Conservation (phyloP, 257 asterid genomes). For the Nicotiana tomentosiformis region DNA sequence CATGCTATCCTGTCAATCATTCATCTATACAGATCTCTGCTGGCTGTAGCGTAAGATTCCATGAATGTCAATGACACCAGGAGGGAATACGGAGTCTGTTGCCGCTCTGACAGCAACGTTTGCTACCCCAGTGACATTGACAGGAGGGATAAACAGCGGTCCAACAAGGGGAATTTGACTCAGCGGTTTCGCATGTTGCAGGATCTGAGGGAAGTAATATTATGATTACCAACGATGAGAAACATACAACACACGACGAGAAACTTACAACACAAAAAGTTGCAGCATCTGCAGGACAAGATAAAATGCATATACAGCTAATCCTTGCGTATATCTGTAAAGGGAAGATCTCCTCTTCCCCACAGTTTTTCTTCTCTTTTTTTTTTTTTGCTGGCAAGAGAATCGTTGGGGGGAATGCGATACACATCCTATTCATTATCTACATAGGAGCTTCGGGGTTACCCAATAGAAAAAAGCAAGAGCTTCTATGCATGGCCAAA, state of each 20-base stretch:
- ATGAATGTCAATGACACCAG: constrained; percentile 68
- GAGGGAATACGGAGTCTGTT: constrained; percentile 82
- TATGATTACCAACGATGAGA: neutral
- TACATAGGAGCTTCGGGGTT: no score
- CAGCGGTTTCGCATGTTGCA: neutral
- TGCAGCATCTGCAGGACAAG: neutral
- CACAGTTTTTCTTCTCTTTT: no score
- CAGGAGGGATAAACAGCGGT: constrained; percentile 20
- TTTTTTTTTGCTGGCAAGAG: no score
- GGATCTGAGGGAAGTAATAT: neutral
- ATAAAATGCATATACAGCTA: no score
- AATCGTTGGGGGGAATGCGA: no score
- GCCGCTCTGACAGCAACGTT: constrained; percentile 87
- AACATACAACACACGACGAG: neutral
- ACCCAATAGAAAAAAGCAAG: no score
- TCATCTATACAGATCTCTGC: constrained; percentile 33
- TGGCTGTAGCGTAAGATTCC: constrained; percentile 73
- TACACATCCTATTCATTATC: no score
- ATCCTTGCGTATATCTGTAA: no score
- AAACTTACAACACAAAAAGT: neutral
- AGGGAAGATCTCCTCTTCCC: no score
- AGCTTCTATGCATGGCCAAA: no score
- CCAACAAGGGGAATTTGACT: neutral
- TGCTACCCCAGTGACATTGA: constrained; percentile 65
- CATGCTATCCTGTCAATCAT: neutral